Evolutionary conservation across 345 rosid genomes (phyloP).

Genomic region (Salix koriyanagi): DNA sequence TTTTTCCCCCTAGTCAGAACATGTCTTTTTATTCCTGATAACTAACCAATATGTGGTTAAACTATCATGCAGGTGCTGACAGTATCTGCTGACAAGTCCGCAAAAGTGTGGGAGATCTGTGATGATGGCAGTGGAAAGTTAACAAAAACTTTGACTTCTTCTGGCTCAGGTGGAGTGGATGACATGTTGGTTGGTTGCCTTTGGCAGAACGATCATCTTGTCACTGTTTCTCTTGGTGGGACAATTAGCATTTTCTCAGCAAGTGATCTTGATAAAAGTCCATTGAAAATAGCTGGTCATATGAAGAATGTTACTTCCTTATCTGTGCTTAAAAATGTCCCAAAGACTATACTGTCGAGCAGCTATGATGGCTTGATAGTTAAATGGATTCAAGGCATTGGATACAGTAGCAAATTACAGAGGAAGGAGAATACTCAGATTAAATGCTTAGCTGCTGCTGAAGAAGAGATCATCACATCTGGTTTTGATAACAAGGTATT

Average conservation of each 20-base stretch:
- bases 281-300: constrained; percentile 71
- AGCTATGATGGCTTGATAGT: constrained; percentile 90
- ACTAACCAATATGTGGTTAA: not conserved
- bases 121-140: constrained; percentile 65
- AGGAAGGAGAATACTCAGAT: constrained; percentile 77
- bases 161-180: constrained; percentile 76
- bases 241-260: constrained; percentile 71
- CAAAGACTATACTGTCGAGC: constrained; percentile 60
- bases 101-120: constrained; percentile 85
- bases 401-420: constrained; percentile 69
- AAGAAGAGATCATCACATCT: constrained; percentile 75
- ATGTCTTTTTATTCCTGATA: not conserved
- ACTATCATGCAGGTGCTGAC: constrained; percentile 60
- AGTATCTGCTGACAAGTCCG: constrained; percentile 94
- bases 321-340: constrained; percentile 54
- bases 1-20: not conserved
- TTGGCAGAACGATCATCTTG: constrained; percentile 85
- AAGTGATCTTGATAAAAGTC: constrained; percentile 67
- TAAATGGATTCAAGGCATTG: constrained; percentile 85
- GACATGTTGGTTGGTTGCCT: constrained; percentile 97
- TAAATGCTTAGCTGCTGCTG: constrained; percentile 78
- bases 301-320: constrained; percentile 79
- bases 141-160: constrained; percentile 58
- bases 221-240: constrained; percentile 90
- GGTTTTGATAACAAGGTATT: constrained; percentile 92